Evolutionary conservation across 305 asterid genomes (phyloP).

Genomic region (Fraxinus platypoda): DNA sequence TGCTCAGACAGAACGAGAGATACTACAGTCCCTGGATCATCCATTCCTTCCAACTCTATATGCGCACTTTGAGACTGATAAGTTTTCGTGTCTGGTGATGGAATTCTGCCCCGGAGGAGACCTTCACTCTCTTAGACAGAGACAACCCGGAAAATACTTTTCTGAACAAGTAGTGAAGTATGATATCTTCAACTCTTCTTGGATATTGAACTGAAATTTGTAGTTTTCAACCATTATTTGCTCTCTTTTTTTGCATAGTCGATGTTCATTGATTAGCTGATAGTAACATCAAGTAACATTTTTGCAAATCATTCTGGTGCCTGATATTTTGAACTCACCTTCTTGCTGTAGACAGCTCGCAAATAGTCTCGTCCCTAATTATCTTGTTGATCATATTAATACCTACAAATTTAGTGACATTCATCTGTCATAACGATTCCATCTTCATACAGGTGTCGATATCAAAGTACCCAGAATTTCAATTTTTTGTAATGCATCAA

Average conservation of each 20-base stretch:
- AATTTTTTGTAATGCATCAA: neutral
- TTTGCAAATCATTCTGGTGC: neutral
- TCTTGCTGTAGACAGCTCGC: too few species aligned
- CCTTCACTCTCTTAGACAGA: conserved; percentile 54
- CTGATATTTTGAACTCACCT: too few species aligned
- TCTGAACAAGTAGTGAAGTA: conserved; percentile 55
- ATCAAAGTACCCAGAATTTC: neutral
- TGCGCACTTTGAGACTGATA: conserved; percentile 56
- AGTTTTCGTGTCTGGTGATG: conserved; percentile 53
- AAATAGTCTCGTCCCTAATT: neutral
- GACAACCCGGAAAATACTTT: conserved; percentile 53
- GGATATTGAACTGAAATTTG: neutral
- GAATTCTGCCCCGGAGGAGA: conserved; percentile 66
- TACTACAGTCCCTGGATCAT: conserved; percentile 52
- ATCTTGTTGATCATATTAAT: neutral
- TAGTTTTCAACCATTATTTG: neutral
- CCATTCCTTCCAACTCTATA: conserved; percentile 55
- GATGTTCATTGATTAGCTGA: neutral
- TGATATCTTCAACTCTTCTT: conserved; percentile 1
- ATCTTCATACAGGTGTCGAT: neutral
- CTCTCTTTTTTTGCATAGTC: neutral
- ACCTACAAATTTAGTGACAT: neutral
- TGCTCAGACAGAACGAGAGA: conserved; percentile 58
- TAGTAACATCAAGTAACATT: neutral
- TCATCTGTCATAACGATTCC: neutral